Percentiles rank a stretch among this genome's conserved stretches.
Evolutionary conservation across 306 rosid species (phyloP).

Genomic region (Hippophae rhamnoides): DNA sequence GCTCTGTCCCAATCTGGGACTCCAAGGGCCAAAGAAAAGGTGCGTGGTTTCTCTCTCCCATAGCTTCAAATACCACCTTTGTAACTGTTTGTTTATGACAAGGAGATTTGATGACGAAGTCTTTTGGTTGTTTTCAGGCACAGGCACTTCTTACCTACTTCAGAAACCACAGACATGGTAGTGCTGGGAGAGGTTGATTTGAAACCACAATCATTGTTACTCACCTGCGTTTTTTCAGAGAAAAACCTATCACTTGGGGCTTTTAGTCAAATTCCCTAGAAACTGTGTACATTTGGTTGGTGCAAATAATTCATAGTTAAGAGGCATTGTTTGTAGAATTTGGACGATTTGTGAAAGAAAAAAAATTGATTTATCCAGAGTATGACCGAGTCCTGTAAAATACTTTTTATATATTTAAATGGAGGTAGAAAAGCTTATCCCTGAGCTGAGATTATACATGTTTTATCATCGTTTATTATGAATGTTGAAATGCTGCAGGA

Average conservation of each 20-base stretch:
- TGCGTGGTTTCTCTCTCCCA: constrained; percentile 16
- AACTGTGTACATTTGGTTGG: constrained; percentile 30
- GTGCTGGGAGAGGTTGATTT: constrained; percentile 76
- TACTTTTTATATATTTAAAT: constrained; percentile 16
- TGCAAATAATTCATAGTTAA: constrained; percentile 54
- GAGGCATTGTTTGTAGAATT: constrained; percentile 37
- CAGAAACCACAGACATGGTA: constrained; percentile 88
- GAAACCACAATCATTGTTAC: constrained; percentile 14
- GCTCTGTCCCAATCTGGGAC: constrained; percentile 90
- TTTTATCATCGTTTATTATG: too few relatives aligned
- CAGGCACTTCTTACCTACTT: constrained; percentile 85
- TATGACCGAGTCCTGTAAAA: constrained; percentile 36
- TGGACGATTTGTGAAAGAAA: constrained; percentile 21
- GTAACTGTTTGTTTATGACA: constrained; percentile 1
- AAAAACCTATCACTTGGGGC: constrained; percentile 14
- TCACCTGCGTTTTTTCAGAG: background rate
- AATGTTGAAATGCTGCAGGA: too few relatives aligned
- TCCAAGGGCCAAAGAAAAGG: constrained; percentile 94
- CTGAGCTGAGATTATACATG: constrained; percentile 11
- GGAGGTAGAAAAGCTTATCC: constrained; percentile 31
- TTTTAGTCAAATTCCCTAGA: constrained; percentile 35
- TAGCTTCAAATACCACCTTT: background rate
- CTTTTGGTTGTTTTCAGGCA: constrained; percentile 51
- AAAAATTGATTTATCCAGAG: constrained; percentile 30
- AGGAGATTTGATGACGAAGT: background rate